A percentile compares a stretch with the other conserved stretches of the same genome.
These are phyloP conservation scores for Penicillium salamii DNA, from an alignment of 495 filamentous ascomycete species.

Conservation along the genomic window DNA sequence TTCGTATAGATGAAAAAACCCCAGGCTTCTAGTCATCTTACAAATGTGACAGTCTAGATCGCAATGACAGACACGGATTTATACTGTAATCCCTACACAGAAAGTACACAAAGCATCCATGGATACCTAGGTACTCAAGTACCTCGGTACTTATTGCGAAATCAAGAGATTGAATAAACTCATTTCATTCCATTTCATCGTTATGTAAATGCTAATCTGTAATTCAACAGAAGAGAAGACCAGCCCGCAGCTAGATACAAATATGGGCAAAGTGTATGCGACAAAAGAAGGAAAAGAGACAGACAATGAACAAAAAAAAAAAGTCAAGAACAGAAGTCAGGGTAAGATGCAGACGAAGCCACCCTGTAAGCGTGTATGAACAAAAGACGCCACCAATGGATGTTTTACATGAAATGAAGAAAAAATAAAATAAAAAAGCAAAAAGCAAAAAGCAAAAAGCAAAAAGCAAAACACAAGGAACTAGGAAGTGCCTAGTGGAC, in stretches of 20 bases:
- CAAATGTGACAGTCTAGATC: no score
- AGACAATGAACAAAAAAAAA: not conserved
- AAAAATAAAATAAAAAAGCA: not conserved
- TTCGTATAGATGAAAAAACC: not conserved
- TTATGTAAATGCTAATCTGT: slow-evolving; percentile 3
- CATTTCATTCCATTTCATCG: slow-evolving; percentile 9
- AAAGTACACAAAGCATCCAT: no score
- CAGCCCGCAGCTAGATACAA: slow-evolving; percentile 3
- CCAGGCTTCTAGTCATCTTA: not conserved
- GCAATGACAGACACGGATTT: no score
- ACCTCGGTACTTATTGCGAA: no score
- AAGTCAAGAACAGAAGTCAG: slow-evolving; percentile 1
- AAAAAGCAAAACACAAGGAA: no score
- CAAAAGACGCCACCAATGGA: slow-evolving; percentile 12
- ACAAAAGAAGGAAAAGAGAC: not conserved
- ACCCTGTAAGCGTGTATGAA: slow-evolving; percentile 2
- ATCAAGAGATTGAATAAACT: not conserved
- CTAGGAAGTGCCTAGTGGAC: no score
- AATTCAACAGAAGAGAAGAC: slow-evolving; percentile 1
- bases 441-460: not conserved
- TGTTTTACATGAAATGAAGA: slow-evolving; percentile 21
- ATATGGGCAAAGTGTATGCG: not conserved
- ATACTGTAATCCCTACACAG: no score
- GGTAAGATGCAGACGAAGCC: not conserved
- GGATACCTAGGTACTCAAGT: no score